A percentile compares a stretch with the other conserved stretches of the same genome.
Evolutionary conservation across 2,329 filamentous ascomycete species (phyloP).

Genomic region (Monilinia vaccinii-corymbosi): DNA sequence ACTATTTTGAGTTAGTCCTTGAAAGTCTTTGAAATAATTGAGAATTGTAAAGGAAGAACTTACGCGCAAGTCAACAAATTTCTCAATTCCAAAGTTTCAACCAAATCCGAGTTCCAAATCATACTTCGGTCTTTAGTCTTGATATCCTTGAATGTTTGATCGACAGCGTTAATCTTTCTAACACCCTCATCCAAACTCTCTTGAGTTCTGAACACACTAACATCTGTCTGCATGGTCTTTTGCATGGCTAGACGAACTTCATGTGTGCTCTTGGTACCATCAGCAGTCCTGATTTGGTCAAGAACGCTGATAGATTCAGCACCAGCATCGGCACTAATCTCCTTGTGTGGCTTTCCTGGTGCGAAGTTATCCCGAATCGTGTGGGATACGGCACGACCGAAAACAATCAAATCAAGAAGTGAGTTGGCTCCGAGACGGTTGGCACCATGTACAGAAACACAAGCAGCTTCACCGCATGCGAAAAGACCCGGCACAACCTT

Average conservation of each 20-base stretch:
- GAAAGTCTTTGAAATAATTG: background rate
- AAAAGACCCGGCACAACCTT: slow-evolving; percentile 37
- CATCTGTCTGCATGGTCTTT: slow-evolving; percentile 96
- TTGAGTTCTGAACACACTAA: slow-evolving; percentile 84
- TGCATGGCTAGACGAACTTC: slow-evolving; percentile 91
- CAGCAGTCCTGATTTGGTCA: slow-evolving; percentile 42
- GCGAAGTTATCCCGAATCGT: slow-evolving; percentile 64
- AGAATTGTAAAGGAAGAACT: slow-evolving; percentile 29
- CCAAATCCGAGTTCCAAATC: slow-evolving; percentile 99
- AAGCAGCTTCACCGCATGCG: slow-evolving; percentile 40
- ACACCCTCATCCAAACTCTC: slow-evolving; percentile 92
- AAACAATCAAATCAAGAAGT: slow-evolving; percentile 41
- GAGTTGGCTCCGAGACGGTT: slow-evolving; percentile 41
- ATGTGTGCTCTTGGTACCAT: slow-evolving; percentile 55
- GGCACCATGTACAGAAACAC: slow-evolving; percentile 40
- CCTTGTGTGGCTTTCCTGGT: slow-evolving; percentile 47
- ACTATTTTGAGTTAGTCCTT: slow-evolving; percentile 35
- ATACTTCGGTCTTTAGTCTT: slow-evolving; percentile 98
- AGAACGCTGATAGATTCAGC: slow-evolving; percentile 78
- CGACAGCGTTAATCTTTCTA: slow-evolving; percentile 75
- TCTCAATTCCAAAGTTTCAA: slow-evolving; percentile 90
- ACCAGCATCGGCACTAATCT: slow-evolving; percentile 53
- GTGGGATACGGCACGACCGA: slow-evolving; percentile 65
- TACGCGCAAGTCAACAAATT: slow-evolving; percentile 96
- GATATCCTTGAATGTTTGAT: slow-evolving; percentile 69